Conservation (phyloP, 768 basidiomycete genomes). For the Thelephora ganbajun region DNA sequence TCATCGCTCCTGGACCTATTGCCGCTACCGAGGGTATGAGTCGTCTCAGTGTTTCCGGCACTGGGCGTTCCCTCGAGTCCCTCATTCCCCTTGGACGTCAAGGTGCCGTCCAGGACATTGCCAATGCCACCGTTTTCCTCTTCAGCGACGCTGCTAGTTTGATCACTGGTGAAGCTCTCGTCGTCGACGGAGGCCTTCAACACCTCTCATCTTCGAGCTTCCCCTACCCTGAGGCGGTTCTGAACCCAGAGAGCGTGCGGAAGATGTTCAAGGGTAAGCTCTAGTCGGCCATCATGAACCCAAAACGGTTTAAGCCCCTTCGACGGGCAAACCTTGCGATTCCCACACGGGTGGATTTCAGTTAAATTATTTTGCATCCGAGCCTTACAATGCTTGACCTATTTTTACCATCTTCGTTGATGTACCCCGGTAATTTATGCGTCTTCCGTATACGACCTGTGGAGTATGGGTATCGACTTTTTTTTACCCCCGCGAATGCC, state of each 20-base stretch:
- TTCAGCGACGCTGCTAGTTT: conserved; percentile 71
- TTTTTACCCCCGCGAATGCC: no score
- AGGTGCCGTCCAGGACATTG: conserved; percentile 50
- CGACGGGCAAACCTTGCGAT: no score
- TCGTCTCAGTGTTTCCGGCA: conserved; percentile 28
- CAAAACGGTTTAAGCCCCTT: no score
- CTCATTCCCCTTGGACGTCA: conserved; percentile 33
- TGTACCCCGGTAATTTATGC: no score
- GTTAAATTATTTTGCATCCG: no score
- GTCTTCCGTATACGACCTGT: no score
- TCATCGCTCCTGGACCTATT: conserved; percentile 77
- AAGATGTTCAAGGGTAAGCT: conserved; percentile 28
- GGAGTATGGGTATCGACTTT: no score
- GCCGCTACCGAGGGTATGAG: conserved; percentile 60
- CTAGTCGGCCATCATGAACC: no score
- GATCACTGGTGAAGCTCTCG: conserved; percentile 64
- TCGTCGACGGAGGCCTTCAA: conserved; percentile 54
- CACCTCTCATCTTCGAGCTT: conserved; percentile 33
- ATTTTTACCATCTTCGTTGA: no score
- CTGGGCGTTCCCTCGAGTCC: background rate
- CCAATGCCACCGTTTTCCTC: conserved; percentile 61
- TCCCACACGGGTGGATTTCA: no score
- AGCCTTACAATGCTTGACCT: no score
- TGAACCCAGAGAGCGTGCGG: conserved; percentile 41
- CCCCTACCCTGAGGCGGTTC: conserved; percentile 50